Base-by-base conservation (phyloP, 768 basidiomycete species). In the Boletus huronensis region DNA sequence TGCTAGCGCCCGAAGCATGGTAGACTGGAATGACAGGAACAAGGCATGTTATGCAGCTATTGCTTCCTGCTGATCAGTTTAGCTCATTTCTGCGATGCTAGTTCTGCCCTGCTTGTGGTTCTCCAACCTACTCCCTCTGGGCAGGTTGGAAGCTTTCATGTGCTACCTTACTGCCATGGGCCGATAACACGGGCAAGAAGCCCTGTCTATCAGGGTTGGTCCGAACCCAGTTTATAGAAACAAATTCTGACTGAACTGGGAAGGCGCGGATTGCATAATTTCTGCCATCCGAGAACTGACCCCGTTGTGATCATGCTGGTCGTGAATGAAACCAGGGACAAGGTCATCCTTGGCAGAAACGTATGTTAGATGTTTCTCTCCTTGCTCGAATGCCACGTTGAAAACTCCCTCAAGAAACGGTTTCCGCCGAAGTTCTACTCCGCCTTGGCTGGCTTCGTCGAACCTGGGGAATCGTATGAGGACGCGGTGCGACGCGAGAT, bases 91-190 rank as follows among this genome's bases (percentile, higher is more conserved):
- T 23, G 38, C 19, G 45, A 16, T n/a, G 5, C n/a, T 57, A 94
- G 92, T 95, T 91, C 69, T 98, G 96, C 66, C 81, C 95, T 0
- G 85, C 82, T 0, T 98, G 96, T 68, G 93, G 94, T 4, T 81
- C 85, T 0, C 79, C 80, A 2, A 82, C 85, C 0, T 90, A 91
- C 63, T 89, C 92, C 0, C 76, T 91, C 61, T 98, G 96, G 96
- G 93, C 84, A 4, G 96, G 96, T 0, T 99, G 94, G 95, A 99
- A 99, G 72, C 73, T 94, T 2, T 79, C 82, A 5, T 99, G 96
- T 69, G 75, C 80, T 6, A 80, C 88, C 0, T 69, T 90, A 26
- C 70, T 92, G 19, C 89, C 90, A 6, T 91, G 90, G 87, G 77
- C 80, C 6, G 78, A 87, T 57, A 84, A 84, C 50, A 71, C 73